These are phyloP conservation scores for Malus fusca DNA, from an alignment of 306 rosid genomes.

Conservation along the genomic window DNA sequence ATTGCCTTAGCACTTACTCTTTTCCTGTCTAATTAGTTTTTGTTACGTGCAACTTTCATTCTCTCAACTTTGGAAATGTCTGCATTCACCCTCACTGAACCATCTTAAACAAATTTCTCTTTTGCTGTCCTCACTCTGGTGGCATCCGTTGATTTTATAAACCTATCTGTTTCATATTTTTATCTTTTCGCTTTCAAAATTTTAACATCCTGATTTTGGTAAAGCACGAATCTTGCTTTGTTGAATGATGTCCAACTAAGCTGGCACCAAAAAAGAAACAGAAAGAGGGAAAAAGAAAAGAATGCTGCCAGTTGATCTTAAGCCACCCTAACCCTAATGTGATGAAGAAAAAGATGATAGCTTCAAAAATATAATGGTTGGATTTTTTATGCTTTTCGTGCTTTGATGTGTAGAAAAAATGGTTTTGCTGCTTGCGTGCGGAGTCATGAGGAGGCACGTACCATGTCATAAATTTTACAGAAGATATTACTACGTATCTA, in stretches of 20 bases:
- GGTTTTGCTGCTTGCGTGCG: conserved; percentile 72
- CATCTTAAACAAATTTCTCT: background rate
- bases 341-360: background rate
- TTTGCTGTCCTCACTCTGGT: background rate
- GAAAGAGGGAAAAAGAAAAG: background rate
- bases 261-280: background rate
- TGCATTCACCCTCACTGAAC: background rate
- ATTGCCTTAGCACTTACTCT: background rate
- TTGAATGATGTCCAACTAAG: conserved; percentile 1
- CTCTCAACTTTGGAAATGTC: background rate
- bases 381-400: background rate
- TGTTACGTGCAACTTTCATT: background rate
- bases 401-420: conserved; percentile 53
- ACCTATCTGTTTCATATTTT: background rate
- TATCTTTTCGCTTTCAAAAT: background rate
- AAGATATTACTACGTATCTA: conserved; percentile 10
- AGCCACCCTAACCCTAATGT: background rate
- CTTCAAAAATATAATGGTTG: background rate
- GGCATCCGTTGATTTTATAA: background rate
- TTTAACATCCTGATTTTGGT: background rate
- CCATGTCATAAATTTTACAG: conserved; percentile 2
- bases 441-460: conserved; percentile 37
- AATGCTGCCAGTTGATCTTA: background rate
- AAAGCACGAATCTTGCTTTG: background rate
- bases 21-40: background rate